Base-by-base conservation (phyloP, 306 rosid species). In the Glycine soja region DNA sequence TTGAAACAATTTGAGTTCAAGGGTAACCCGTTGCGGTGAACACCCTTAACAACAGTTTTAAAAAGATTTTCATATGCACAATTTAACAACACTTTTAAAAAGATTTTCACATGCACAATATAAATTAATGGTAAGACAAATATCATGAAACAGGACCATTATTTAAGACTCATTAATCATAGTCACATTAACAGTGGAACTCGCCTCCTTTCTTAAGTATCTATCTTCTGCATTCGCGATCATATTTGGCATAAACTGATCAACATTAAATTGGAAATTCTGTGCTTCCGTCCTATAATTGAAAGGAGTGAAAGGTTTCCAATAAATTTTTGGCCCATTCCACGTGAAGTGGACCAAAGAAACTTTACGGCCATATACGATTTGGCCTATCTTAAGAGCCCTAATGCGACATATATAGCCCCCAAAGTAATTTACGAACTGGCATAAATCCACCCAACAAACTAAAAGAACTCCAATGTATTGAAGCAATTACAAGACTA, bases 331-430 rank as follows among this genome's bases (percentile, higher is more conserved):
- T 45, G 24, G 56, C 69, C 56, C 43, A 58, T 74, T 57, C n/a
- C 69, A 58, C 36, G 56, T 42, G 56, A 10, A 45, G 56, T 18
- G 56, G 79, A 19, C 69, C 69, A 42, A 57, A 18, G 14, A 57
- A 40, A 74, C 8, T 71, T 30, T 6, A 15, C 10, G 53, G 4
- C 18, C 36, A 34, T 36, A 57, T 7, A 7, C 13, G 30, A 32
- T 71, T 50, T 0, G 51, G 24, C 14, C 47, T 12, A 12, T 13
- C 68, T 38, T 38, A 38, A 63, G 70, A 63, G 47, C 70, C 40
- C 34, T 40, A 4, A 15, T 19, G 30, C 7, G 0, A 14, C 70
- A 14, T 64, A 7, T 7, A n/a, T 15, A 66, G 7, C 12, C 3
- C 3, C 48, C 71, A 0, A n/a, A 66, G 14, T 40, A 66, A n/a